Evolutionary conservation across 2,329 filamentous ascomycete species (phyloP).

Genomic region (Fusarium scirpi): DNA sequence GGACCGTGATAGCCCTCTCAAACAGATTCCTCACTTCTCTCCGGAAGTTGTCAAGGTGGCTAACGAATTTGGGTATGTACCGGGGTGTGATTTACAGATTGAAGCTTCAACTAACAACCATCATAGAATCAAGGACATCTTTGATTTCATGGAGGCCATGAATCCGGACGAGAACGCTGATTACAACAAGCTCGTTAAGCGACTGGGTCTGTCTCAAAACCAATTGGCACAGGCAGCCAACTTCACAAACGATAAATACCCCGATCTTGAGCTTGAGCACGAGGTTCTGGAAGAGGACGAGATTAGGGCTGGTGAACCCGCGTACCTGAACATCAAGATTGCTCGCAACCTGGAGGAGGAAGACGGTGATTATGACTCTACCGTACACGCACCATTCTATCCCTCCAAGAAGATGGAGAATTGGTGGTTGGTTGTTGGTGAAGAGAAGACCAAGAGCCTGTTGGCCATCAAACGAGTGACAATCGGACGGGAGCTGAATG

Average conservation of each 20-base stretch:
- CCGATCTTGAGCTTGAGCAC: slow-evolving; percentile 92
- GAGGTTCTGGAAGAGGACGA: slow-evolving; percentile 84
- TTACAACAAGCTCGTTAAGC: slow-evolving; percentile 80
- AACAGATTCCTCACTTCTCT: slow-evolving; percentile 96
- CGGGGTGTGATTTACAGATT: not conserved
- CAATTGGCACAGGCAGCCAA: slow-evolving; percentile 90
- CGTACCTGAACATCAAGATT: slow-evolving; percentile 86
- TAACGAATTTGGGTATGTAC: slow-evolving; percentile 77
- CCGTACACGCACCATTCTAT: slow-evolving; percentile 96
- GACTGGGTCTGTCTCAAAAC: slow-evolving; percentile 80
- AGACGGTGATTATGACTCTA: slow-evolving; percentile 76
- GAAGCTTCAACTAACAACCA: slow-evolving; percentile 48
- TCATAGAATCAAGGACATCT: slow-evolving; percentile 86
- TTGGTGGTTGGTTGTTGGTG: slow-evolving; percentile 97
- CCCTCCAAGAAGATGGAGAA: slow-evolving; percentile 93
- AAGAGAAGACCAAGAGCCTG: slow-evolving; percentile 87
- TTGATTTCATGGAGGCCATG: slow-evolving; percentile 99
- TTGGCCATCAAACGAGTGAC: slow-evolving; percentile 96
- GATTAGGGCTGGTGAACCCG: slow-evolving; percentile 82
- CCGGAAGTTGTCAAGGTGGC: slow-evolving; percentile 85
- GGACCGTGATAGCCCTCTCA: slow-evolving; percentile 96
- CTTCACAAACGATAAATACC: slow-evolving; percentile 97
- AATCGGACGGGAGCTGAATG: slow-evolving; percentile 80
- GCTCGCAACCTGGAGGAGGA: slow-evolving; percentile 80
- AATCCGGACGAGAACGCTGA: slow-evolving; percentile 91